Percentiles rank a stretch among this genome's conserved stretches.
Evolutionary conservation across 805 yeast genomes (phyloP).

Genomic region (Yarrowia yakushimensis): DNA sequence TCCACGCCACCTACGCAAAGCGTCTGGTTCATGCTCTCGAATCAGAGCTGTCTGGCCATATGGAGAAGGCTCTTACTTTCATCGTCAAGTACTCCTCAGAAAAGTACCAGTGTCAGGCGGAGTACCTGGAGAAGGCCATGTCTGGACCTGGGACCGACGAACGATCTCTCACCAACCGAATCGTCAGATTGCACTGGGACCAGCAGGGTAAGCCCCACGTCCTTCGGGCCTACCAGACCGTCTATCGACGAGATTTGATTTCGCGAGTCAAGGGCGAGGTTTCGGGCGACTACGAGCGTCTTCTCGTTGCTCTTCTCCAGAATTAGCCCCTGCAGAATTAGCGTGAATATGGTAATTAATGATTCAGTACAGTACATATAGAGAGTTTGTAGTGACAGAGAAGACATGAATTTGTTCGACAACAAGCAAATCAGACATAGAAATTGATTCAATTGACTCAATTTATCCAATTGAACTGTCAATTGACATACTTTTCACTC

Average conservation of each 20-base stretch:
- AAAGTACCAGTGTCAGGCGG: slow-evolving; percentile 28
- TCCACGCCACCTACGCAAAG: slow-evolving; percentile 26
- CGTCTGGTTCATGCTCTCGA: slow-evolving; percentile 28
- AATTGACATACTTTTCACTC: no score
- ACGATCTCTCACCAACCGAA: slow-evolving; percentile 28
- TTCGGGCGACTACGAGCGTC: slow-evolving; percentile 30
- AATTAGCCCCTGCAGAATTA: slow-evolving; percentile 21
- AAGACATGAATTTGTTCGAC: no score
- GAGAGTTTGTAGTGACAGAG: no score
- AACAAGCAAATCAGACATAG: no score
- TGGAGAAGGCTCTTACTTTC: slow-evolving; percentile 30
- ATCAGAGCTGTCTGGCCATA: slow-evolving; percentile 31
- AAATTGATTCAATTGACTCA: no score
- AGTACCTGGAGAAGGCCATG: slow-evolving; percentile 30
- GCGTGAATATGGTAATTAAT: neutral
- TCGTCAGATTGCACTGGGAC: slow-evolving; percentile 31
- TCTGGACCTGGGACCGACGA: slow-evolving; percentile 32
- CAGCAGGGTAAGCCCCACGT: slow-evolving; percentile 26
- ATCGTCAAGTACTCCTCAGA: slow-evolving; percentile 30
- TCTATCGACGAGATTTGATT: slow-evolving; percentile 27
- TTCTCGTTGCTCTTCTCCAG: slow-evolving; percentile 29
- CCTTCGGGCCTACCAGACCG: slow-evolving; percentile 27
- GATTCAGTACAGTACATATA: neutral
- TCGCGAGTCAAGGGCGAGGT: slow-evolving; percentile 30
- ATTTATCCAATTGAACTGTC: no score